Percentiles rank a stretch among this genome's conserved stretches.
Conservation (phyloP, 176 grass and related monocot genomes). For the Thalia dealbata region DNA sequence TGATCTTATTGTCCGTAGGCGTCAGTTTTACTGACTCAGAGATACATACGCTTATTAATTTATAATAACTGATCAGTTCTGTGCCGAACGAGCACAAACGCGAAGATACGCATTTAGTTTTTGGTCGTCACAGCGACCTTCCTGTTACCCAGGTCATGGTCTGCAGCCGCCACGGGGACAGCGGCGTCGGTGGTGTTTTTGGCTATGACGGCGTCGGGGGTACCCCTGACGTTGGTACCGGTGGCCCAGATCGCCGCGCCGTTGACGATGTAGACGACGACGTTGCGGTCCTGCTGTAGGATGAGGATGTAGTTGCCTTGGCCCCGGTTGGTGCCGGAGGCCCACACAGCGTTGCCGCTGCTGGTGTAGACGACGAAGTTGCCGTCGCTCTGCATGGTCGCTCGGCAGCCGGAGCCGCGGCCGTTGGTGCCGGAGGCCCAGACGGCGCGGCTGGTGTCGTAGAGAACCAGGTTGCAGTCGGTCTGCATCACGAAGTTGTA, state of each 20-base stretch:
- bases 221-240: neutral
- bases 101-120: neutral
- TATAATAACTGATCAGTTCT: too few relatives aligned
- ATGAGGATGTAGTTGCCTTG: neutral
- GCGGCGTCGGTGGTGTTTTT: neutral
- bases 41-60: too few relatives aligned
- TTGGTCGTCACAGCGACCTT: neutral
- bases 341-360: conserved; percentile 1
- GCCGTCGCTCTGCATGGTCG: conserved; percentile 5
- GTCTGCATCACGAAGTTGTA: conserved; percentile 17
- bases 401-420: neutral
- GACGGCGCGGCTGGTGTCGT: conserved; percentile 8
- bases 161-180: neutral
- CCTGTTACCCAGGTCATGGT: neutral
- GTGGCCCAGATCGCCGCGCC: conserved; percentile 11
- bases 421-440: conserved; percentile 18
- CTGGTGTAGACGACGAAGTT: conserved; percentile 8
- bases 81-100: too few relatives aligned
- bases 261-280: conserved; percentile 9
- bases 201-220: too few relatives aligned
- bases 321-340: neutral
- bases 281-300: neutral
- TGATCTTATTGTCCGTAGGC: too few relatives aligned
- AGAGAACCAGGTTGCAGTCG: conserved; percentile 36
- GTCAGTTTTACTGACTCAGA: too few relatives aligned